Evolutionary conservation across 208 protist genomes (phyloP).

Genomic region (Acanthamoeba lenticulata): DNA sequence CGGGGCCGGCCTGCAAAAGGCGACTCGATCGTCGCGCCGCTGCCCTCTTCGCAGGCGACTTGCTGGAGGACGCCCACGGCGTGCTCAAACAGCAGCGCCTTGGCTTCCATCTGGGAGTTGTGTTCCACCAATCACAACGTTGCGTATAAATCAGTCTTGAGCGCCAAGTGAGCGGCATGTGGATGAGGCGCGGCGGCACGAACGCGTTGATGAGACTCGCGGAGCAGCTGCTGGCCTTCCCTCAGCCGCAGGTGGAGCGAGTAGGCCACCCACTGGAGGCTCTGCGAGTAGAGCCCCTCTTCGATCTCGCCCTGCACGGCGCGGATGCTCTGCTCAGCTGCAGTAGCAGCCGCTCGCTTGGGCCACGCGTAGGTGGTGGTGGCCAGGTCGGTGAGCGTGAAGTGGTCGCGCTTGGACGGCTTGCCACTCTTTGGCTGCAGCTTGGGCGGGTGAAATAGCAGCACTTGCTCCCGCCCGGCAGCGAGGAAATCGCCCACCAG

Average conservation of each 20-base stretch:
- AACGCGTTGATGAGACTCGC: neutral
- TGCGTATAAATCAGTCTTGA: no score
- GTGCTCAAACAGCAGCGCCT: neutral
- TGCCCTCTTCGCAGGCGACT: neutral
- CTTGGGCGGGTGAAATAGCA: constrained; percentile 16
- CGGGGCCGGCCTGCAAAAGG: neutral
- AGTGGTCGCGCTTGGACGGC: constrained; percentile 27
- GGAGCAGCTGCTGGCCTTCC: neutral
- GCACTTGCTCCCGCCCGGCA: neutral
- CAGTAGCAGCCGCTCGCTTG: neutral
- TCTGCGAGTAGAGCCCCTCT: neutral
- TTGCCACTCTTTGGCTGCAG: neutral
- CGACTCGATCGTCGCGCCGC: neutral
- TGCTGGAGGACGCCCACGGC: neutral
- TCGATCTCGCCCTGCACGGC: no score
- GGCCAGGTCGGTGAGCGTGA: neutral
- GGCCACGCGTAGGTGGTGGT: neutral
- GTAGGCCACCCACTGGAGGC: constrained; percentile 2
- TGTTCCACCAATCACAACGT: neutral
- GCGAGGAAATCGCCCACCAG: constrained; percentile 20
- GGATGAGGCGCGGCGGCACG: neutral
- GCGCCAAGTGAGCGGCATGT: neutral
- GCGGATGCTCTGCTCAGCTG: neutral
- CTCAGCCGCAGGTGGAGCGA: neutral
- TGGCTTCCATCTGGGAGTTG: neutral